Base-by-base conservation (phyloP, 345 rosid genomes). In the Hibiscus trionum region DNA sequence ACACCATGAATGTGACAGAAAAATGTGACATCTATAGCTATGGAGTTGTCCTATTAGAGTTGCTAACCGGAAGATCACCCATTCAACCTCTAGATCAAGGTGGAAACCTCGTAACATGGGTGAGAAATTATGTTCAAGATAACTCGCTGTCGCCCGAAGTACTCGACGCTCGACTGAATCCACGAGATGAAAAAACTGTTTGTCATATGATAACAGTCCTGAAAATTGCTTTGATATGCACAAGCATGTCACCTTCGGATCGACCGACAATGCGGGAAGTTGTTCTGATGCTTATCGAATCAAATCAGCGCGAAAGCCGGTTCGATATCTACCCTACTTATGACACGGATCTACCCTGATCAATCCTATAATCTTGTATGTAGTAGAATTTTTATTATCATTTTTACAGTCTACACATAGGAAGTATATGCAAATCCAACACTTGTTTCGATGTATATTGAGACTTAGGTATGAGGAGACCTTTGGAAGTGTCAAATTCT, bases 11-110 rank as follows among this genome's bases (percentile, higher is more conserved):
- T 74, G 89, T 91, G 47, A 88, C 95, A 0, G 98, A 94, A 78
- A 94, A 91, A 76, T 87, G 97, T 29, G 98, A 94, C 82, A 85
- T 84, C 31, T 94, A 94, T 31, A 91, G 98, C 87, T 94, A 88
- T 21, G 98, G 98, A 69, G 98, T 91, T 15, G 97, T 94, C 70
- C 75, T 89, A 16, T 60, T 89, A 76, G 93, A 88, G 79, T 78
- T 88, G 72, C 73, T 88, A 52, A 94, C 98, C 0, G 97, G 98
- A 12, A 91, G 80, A 83, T 78, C 88, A 5, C 97, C 98, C 0
- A 93, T 94, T 61, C 98, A 94, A 50, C 93, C 93, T 15, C 84
- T 94, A 66, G 97, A 94, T 6, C 91, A 86, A 79, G 98, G 97
- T 0, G 96, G 98, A 0, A 93, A 94, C 81, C 90, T 94, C 5